These are phyloP conservation scores for Epichloe brachyelytri DNA, from an alignment of 2,329 filamentous ascomycete species.

Conservation along the genomic window DNA sequence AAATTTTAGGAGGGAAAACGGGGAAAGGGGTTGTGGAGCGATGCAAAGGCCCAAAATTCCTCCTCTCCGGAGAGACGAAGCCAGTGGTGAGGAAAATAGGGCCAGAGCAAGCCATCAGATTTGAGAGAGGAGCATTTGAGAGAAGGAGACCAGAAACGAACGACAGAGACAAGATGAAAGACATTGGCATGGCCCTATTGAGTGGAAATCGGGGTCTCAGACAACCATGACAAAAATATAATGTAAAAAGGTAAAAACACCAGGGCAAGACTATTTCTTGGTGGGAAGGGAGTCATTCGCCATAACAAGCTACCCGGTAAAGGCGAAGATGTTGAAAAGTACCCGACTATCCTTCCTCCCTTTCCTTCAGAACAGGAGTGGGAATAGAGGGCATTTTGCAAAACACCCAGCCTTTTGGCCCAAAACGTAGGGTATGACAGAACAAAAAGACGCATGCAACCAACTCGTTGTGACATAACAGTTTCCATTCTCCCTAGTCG, in stretches of 20 bases:
- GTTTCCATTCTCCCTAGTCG: constrained; percentile 7
- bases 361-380: background rate
- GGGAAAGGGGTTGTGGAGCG: too few species aligned
- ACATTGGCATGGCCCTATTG: constrained; percentile 10
- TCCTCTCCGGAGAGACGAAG: too few species aligned
- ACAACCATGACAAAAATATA: background rate
- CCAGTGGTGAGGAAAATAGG: too few species aligned
- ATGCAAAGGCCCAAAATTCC: too few species aligned
- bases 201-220: constrained; percentile 9
- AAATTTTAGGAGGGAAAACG: too few species aligned
- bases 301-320: background rate
- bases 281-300: constrained; percentile 1
- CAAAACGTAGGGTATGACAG: constrained; percentile 3
- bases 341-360: background rate
- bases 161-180: background rate
- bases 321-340: background rate
- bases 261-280: background rate
- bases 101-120: too few species aligned
- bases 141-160: background rate
- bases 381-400: background rate
- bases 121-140: too few species aligned
- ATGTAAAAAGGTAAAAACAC: background rate
- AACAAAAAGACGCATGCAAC: constrained; percentile 5
- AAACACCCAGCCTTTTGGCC: constrained; percentile 3
- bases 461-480: constrained; percentile 6